Evolutionary conservation across 2,329 filamentous ascomycete genomes (phyloP), one percentile per base, ranked within the genome.

Genomic region (Ceratocystis cacaofunesta): DNA sequence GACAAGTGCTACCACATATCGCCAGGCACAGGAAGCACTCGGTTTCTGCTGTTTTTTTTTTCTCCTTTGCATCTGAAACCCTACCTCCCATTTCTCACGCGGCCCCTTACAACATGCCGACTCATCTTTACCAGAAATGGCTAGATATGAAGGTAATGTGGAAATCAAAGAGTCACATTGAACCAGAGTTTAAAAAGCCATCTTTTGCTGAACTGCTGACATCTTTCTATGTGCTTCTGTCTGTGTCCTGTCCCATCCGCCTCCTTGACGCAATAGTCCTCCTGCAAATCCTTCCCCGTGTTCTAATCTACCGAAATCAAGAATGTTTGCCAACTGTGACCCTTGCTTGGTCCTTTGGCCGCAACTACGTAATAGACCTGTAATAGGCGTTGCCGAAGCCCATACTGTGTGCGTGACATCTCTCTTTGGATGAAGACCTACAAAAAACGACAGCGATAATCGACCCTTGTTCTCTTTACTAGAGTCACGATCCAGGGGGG

Each of bases 81-180:
- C 17, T 12, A 19, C 28, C 55, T 32, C n/a, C 5, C 15, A 28
- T 58, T 32, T 30, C 28, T 17, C 3, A 57, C 28, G 25, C 28
- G 25, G 52, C 28, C 52, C 55, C 55, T 58, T 58, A 19, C 55
- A 36, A 58, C 10, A 58, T 58, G 12, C 55, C 55, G 30, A 58
- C 55, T n/a, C 55, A 58, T 25, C 25, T n/a, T 36, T 10, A n/a
- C 48, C 8, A 28, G 19, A 52, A 52, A 25, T 12, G 48, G 48
- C 48, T 52, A 25, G 48, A 52, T 52, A 15, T 52, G 8, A 25
- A 25, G n/a, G 48, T 25, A 10, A 28, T 28, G 15, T 25, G 15
- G 48, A 52, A 52, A 52, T 52, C 48, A 52, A 25, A 52, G 48
- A 52, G 48, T 52, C 48, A 52, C 48, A 58, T 36, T 32, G 55